phyloP scores from a whole-genome alignment of 768 basidiomycete genomes.

The Collybiopsis confluens region DNA sequence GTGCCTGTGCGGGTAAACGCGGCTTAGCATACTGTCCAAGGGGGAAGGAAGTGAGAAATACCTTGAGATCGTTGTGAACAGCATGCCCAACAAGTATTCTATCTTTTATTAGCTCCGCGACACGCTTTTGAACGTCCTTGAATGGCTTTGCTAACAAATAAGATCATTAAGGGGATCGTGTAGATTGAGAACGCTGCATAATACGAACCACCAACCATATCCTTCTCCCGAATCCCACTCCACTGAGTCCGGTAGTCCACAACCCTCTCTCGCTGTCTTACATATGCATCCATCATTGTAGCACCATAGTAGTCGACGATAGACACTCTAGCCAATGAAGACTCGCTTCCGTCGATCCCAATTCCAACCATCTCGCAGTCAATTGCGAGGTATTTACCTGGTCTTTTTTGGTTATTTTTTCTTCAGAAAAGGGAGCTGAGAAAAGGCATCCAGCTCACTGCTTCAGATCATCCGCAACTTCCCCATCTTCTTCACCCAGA shows the following conservation, averaged over 20 bases:
- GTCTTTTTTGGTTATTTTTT: slow-evolving; percentile 28
- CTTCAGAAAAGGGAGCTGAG: neutral
- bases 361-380: slow-evolving; percentile 99
- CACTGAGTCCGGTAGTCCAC: slow-evolving; percentile 91
- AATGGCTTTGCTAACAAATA: slow-evolving; percentile 63
- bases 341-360: slow-evolving; percentile 78
- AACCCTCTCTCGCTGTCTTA: slow-evolving; percentile 80
- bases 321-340: slow-evolving; percentile 83
- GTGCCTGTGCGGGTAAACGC: no score
- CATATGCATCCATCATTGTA: slow-evolving; percentile 78
- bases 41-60: slow-evolving; percentile 24
- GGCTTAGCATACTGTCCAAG: no score
- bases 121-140: slow-evolving; percentile 71
- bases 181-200: no score
- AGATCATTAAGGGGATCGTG: no score
- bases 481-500: slow-evolving; percentile 34
- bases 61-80: slow-evolving; percentile 86
- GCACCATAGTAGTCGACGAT: slow-evolving; percentile 87
- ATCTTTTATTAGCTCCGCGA: slow-evolving; percentile 73
- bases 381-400: slow-evolving; percentile 74
- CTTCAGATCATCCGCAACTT: slow-evolving; percentile 32
- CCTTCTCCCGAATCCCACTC: slow-evolving; percentile 74
- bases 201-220: slow-evolving; percentile 76
- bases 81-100: slow-evolving; percentile 88
- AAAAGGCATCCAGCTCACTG: slow-evolving; percentile 31